Evolutionary conservation across 495 filamentous ascomycete genomes (phyloP).

Genomic region (Aspergillus hancockii): DNA sequence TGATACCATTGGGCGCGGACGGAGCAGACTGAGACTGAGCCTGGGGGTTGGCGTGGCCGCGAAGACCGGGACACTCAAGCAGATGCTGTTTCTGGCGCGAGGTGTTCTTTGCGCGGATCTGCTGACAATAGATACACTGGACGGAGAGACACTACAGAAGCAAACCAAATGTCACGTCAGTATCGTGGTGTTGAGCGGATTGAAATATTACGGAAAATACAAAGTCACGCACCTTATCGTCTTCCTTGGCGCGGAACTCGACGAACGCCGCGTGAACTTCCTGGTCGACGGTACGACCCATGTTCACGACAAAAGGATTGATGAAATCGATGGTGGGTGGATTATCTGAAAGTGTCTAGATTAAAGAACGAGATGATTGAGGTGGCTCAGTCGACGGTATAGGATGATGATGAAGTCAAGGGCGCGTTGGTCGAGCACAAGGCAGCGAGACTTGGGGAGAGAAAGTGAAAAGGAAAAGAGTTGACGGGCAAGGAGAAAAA

Average conservation of each 20-base stretch:
- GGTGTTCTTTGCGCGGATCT: slow-evolving; percentile 59
- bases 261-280: slow-evolving; percentile 60
- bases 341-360: slow-evolving; percentile 8
- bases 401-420: slow-evolving; percentile 19
- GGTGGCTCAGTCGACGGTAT: slow-evolving; percentile 10
- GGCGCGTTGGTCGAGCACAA: slow-evolving; percentile 24
- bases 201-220: slow-evolving; percentile 53
- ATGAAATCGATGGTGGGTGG: slow-evolving; percentile 30
- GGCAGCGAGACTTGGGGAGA: slow-evolving; percentile 14
- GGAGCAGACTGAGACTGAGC: slow-evolving; percentile 40
- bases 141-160: slow-evolving; percentile 54
- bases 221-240: slow-evolving; percentile 57
- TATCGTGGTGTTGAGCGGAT: slow-evolving; percentile 28
- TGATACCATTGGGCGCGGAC: slow-evolving; percentile 44
- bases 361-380: slow-evolving; percentile 16
- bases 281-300: slow-evolving; percentile 60
- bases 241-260: slow-evolving; percentile 62
- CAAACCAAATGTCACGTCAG: slow-evolving; percentile 35
- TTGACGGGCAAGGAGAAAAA: slow-evolving; percentile 11
- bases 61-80: slow-evolving; percentile 54
- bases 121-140: slow-evolving; percentile 61
- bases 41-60: slow-evolving; percentile 48
- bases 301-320: slow-evolving; percentile 34
- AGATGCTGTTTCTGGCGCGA: slow-evolving; percentile 59
- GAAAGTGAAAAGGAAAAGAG: slow-evolving; percentile 23